Evolutionary conservation across 768 basidiomycete genomes (phyloP).

Genomic region (Rhizopogon rudus): DNA sequence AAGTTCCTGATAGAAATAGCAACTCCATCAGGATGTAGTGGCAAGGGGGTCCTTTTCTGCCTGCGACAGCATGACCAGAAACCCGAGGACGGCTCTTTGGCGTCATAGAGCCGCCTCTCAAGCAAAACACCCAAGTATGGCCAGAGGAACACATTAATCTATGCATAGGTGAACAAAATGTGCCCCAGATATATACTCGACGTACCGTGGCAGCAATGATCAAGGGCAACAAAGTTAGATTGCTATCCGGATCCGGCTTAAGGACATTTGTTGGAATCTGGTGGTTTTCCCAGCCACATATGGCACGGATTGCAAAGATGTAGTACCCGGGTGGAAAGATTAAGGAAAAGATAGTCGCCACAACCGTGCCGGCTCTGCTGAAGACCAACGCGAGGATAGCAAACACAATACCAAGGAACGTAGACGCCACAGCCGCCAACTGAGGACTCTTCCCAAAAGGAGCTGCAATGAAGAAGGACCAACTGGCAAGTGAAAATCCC

Average conservation of each 20-base stretch:
- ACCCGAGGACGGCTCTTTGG: conserved; percentile 31
- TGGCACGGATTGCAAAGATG: conserved; percentile 62
- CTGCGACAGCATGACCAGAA: conserved; percentile 20
- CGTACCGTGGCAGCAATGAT: conserved; percentile 63
- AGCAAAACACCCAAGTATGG: conserved; percentile 58
- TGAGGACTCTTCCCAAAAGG: conserved; percentile 73
- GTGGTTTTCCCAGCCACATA: conserved; percentile 65
- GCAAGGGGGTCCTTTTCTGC: conserved; percentile 12
- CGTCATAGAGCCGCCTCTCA: conserved; percentile 61
- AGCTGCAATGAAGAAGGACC: conserved; percentile 65
- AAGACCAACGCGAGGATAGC: conserved; percentile 63
- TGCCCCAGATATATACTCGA: not conserved
- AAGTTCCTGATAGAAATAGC: conserved; percentile 63
- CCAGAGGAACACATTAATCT: conserved; percentile 75
- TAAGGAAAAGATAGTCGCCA: conserved; percentile 58
- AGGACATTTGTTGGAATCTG: conserved; percentile 48
- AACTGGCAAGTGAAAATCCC: conserved; percentile 62
- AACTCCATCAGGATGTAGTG: conserved; percentile 30
- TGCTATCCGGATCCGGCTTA: conserved; percentile 55
- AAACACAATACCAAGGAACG: conserved; percentile 60
- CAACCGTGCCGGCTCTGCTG: conserved; percentile 33
- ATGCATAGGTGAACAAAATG: not conserved
- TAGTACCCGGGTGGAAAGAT: conserved; percentile 77
- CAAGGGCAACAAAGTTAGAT: conserved; percentile 49
- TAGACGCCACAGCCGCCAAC: conserved; percentile 61